Evolutionary conservation across 164 flowering plant species (phyloP), one percentile per base, ranked within the genome.

Genomic region (Platanus orientalis): DNA sequence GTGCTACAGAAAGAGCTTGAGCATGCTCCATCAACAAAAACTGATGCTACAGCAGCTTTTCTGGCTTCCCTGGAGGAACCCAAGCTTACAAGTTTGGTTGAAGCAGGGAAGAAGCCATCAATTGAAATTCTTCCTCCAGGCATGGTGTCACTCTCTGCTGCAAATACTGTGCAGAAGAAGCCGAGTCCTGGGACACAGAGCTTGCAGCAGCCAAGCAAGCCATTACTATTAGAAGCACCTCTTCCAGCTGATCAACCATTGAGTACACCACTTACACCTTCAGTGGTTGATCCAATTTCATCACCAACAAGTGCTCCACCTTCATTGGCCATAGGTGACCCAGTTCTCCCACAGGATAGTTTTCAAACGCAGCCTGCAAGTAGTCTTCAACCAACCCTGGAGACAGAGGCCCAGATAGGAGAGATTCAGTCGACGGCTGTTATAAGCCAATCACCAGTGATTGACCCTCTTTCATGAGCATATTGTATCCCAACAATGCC

Each of bases 41-140:
- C 85, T 14, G 97, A 89, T 77, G 97, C 98, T 48, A 79, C 97
- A 20, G 79, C 84, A 74, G 93, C 96, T 42, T 90, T 89, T 72
- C 79, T 90, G 67, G 91, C 92, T 71, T 89, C 98, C 14, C 83
- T 94, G 36, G 95, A 87, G 81, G 97, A 88, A 56, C 94, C 97
- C 24, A 87, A 87, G 71, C 83, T 91, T 61, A 81, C 99, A 21
- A 91, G 88, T 72, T 78, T 94, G 57, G 85, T 84, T 26, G 99
- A 91, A 47, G 92, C 97, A 14, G 88, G 81, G 34, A 89, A 83
- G 80, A 94, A 91, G 69, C 90, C 90, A 0, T 87, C 95, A 4
- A 87, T 94, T 61, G 99, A 94, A 72, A 85, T 94, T 64, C 86
- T 94, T 52, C 99, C 99, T 42, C 99, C 97, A 0, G 99, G 99